phyloP scores from a whole-genome alignment of 331 rosid genomes.

The Spiraea crenata region DNA sequence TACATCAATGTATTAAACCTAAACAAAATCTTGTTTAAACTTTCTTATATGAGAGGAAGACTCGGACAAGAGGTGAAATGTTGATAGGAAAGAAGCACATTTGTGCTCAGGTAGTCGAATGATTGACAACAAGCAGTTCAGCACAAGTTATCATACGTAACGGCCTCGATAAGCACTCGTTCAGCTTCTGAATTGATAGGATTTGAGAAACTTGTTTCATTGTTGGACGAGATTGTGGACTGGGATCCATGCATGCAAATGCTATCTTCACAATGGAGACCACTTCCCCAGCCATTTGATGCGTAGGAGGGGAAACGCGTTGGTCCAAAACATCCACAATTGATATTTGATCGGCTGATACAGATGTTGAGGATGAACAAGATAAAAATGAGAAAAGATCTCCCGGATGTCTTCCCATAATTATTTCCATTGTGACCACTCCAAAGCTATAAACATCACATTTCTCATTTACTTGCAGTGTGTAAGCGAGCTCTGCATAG shows the following conservation, averaged over 20 bases:
- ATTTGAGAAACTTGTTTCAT: constrained; percentile 26
- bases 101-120: background rate
- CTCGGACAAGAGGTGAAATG: background rate
- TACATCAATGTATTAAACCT: background rate
- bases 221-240: constrained; percentile 30
- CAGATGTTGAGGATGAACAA: background rate
- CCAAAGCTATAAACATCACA: constrained; percentile 41
- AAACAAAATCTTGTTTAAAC: background rate
- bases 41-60: background rate
- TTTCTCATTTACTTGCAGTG: constrained; percentile 21
- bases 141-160: background rate
- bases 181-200: background rate
- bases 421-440: constrained; percentile 27
- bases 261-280: background rate
- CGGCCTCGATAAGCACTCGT: background rate
- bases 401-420: constrained; percentile 31
- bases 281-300: constrained; percentile 21
- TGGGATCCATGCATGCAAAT: constrained; percentile 21
- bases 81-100: background rate
- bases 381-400: constrained; percentile 22
- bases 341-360: background rate
- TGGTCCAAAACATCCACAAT: constrained; percentile 32
- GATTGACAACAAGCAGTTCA: background rate
- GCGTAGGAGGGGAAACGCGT: constrained; percentile 17
- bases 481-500: constrained; percentile 11